Base-by-base conservation (phyloP, 768 basidiomycete genomes). In the Mycena venus region DNA sequence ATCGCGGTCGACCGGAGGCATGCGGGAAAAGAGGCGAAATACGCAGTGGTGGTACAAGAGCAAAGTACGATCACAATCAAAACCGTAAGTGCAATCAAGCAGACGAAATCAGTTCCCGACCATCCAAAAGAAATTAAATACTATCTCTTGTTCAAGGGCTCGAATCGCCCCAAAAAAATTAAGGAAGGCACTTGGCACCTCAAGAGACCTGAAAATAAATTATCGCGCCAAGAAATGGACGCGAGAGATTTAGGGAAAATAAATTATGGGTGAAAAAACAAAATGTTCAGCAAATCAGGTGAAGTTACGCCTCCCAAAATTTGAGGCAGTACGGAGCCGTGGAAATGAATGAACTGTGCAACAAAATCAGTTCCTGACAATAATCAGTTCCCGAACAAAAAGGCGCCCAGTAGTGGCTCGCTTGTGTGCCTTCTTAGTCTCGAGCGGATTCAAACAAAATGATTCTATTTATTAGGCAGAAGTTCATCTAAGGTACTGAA, bases 61-160 rank as follows among this genome's bases (percentile, higher is more conserved):
- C 15, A 25, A 56, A 9, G 17, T 1, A 6, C 19, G 51, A 38
- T 67, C 47, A 49, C 31, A 15, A 11, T 7, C 25, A 23, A 58
- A 56, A 44, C 32, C 3, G 6, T 7, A 17, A 40, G 55, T 19
- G 17, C 12, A 53, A 5, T 27, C 49, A 7, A 23, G 0, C 4
- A 17, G 31, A 25, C n/a, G 15, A 58, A 29, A 58, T 68, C 66
- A 68, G 66, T 68, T 68, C 36, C 11, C 55, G 66, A 68, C 15
- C 53, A 11, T 42, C 42, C 9, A 56, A 27, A 15, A 40, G 9
- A n/a, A 42, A 0, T 53, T 66, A 66, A 53, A 23, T 66, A 31
- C 8, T 53, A 53, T 3, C 62, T 44, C 42, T 2, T 19, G 19
- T 14, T 0, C 42, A 0, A 21, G 12, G 4, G 14, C 0, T 11